Evolutionary conservation across 306 rosid species (phyloP).

Genomic region (Parietaria judaica): DNA sequence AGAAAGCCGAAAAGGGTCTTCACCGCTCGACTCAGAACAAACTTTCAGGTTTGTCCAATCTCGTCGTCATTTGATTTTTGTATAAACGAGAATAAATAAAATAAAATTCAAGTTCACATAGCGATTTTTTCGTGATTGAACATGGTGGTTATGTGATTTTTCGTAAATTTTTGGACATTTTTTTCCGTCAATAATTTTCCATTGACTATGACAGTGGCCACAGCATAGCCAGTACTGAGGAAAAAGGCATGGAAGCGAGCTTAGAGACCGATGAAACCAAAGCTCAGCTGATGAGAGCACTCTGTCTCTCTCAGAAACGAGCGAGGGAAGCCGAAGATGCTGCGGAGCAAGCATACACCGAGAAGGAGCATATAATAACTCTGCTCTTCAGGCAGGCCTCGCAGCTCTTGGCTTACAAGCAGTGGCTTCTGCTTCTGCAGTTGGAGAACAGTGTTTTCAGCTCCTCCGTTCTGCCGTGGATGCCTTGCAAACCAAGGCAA

Average conservation of each 20-base stretch:
- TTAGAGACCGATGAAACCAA: conserved; percentile 25
- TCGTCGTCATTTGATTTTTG: too few relatives aligned
- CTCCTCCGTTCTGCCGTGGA: conserved; percentile 41
- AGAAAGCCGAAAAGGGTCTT: conserved; percentile 32
- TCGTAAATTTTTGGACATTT: too few relatives aligned
- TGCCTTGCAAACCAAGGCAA: conserved; percentile 31
- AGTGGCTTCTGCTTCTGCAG: conserved; percentile 75
- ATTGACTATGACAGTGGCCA: conserved; percentile 34
- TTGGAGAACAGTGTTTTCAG: conserved; percentile 70
- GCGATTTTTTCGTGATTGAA: too few relatives aligned
- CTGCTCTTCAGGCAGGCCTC: conserved; percentile 82
- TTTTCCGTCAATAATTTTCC: conserved; percentile 12
- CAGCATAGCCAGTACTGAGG: conserved; percentile 22
- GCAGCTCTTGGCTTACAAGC: conserved; percentile 78
- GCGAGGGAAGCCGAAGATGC: conserved; percentile 90
- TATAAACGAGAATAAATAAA: too few relatives aligned
- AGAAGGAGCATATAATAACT: conserved; percentile 70
- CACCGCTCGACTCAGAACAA: conserved; percentile 34
- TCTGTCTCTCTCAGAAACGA: conserved; percentile 84
- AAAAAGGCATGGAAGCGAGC: conserved; percentile 12
- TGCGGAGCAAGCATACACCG: conserved; percentile 61
- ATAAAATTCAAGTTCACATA: too few relatives aligned
- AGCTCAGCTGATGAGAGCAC: conserved; percentile 72
- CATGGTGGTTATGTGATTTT: too few relatives aligned
- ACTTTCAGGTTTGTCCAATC: conserved; percentile 33